Base-by-base conservation (phyloP, 345 rosid species). In the Reutealis trisperma region DNA sequence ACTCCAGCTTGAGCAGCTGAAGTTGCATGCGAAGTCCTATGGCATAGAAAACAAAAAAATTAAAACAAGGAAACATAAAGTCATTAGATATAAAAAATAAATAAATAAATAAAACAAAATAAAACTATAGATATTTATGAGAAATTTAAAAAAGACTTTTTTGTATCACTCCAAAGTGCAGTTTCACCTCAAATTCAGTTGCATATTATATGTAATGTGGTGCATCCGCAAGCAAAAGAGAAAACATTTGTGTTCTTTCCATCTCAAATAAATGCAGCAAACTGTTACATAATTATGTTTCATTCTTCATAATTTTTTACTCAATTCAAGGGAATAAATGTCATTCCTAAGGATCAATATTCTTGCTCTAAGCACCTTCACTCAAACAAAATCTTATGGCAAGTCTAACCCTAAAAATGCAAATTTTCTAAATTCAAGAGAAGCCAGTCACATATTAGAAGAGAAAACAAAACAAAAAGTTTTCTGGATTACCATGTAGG, bases 11-110 rank as follows among this genome's bases (percentile, higher is more conserved):
- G 58, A 96, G 94, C 51, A 94, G 90, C 73, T 90, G 93, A 75
- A 96, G 97, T 84, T 94, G 99, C 93, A 88, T 83, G 67, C 99
- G 88, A 68, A 96, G 98, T 66, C 98, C 99, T 96, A 73, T n/a
- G 66, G 41, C 21, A 60, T 25, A 51, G 44, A 65, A 42, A 60
- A n/a, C n/a, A n/a, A n/a, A 66, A 63, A 64, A 54, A n/a, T 45
- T 61, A 41, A 30, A 67, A 30, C 19, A 44, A 45, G 54, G 60
- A 21, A 72, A 30, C 11, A n/a, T 47, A 0, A 5, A 18, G 5
- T 54, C 7, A 54, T 54, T 51, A 13, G 4, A 11, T 25, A 10
- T 32, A 34, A 32, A 14, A 44, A 34, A 44, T n/a, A n/a, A n/a
- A n/a, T n/a, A n/a, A n/a, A n/a, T n/a, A n/a, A n/a, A n/a, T 65